A percentile compares a stretch with the other conserved stretches of the same genome.
Conservation (phyloP, 2,329 filamentous ascomycete species). For the Didymella pinodella region DNA sequence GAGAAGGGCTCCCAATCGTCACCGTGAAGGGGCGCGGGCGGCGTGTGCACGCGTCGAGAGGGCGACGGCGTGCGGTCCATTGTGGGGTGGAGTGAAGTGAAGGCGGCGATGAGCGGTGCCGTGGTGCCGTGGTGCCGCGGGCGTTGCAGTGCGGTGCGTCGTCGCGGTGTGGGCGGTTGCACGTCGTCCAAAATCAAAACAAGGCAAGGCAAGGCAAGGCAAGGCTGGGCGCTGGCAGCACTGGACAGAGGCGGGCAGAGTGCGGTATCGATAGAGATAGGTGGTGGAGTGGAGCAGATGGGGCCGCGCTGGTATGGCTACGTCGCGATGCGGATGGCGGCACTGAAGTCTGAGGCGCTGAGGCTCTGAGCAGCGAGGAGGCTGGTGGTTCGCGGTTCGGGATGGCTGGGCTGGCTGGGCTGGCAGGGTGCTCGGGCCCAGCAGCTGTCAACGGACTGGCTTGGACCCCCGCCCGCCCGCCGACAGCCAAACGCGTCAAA, state of each 20-base stretch:
- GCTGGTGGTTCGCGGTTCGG: slow-evolving; percentile 23
- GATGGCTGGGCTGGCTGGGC: slow-evolving; percentile 29
- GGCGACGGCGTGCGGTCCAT: slow-evolving; percentile 68
- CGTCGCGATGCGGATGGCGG: slow-evolving; percentile 13
- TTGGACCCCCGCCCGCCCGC: too few species aligned
- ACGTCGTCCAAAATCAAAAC: slow-evolving; percentile 37
- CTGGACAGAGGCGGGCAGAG: too few species aligned
- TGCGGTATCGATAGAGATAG: slow-evolving; percentile 20
- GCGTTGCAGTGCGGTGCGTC: slow-evolving; percentile 1
- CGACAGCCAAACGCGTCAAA: slow-evolving; percentile 36
- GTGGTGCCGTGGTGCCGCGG: not conserved
- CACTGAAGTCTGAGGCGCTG: not conserved
- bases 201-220: slow-evolving; percentile 22
- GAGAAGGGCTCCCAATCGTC: slow-evolving; percentile 78
- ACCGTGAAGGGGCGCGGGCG: slow-evolving; percentile 73
- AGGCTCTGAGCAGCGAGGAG: slow-evolving; percentile 27
- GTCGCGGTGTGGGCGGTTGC: slow-evolving; percentile 17
- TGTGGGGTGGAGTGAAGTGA: slow-evolving; percentile 13
- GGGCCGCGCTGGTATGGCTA: slow-evolving; percentile 26
- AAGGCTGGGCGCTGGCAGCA: too few species aligned
- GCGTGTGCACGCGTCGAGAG: slow-evolving; percentile 67
- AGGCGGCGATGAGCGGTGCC: slow-evolving; percentile 3
- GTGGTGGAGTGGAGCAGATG: slow-evolving; percentile 23
- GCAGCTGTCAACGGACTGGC: not conserved
- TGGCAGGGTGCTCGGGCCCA: not conserved